A percentile compares a stretch with the other conserved stretches of the same genome.
These are phyloP conservation scores for Piedraia hortae DNA, from an alignment of 2,329 filamentous ascomycete genomes.

Conservation along the genomic window DNA sequence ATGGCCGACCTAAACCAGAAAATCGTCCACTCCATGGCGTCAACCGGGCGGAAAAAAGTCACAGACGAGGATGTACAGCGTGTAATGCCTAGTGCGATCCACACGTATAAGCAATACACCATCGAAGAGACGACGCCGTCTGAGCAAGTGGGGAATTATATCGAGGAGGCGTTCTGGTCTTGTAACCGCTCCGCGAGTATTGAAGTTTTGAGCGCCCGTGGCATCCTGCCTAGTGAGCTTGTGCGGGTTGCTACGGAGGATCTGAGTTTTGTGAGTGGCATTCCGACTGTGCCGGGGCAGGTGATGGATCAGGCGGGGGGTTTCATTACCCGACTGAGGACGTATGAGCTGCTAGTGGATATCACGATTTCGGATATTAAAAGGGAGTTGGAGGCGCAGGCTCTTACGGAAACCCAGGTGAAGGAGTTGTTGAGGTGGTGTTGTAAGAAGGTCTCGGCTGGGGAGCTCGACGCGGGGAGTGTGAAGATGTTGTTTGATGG, in stretches of 20 bases:
- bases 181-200: slow-evolving; percentile 59
- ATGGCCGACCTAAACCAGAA: slow-evolving; percentile 44
- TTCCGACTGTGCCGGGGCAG: slow-evolving; percentile 58
- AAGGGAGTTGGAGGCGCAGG: slow-evolving; percentile 53
- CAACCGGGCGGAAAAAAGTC: slow-evolving; percentile 17
- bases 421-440: slow-evolving; percentile 67
- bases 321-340: slow-evolving; percentile 55
- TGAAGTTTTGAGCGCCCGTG: slow-evolving; percentile 66
- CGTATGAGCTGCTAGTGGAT: slow-evolving; percentile 64
- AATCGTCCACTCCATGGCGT: slow-evolving; percentile 15
- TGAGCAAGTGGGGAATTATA: slow-evolving; percentile 51
- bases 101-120: slow-evolving; percentile 65
- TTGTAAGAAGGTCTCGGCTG: slow-evolving; percentile 39
- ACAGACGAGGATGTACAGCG: slow-evolving; percentile 34
- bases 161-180: slow-evolving; percentile 92
- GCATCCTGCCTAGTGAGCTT: slow-evolving; percentile 57
- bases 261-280: slow-evolving; percentile 57
- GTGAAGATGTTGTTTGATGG: slow-evolving; percentile 49
- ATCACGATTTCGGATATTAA: slow-evolving; percentile 73
- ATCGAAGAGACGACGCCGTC: slow-evolving; percentile 80
- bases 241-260: slow-evolving; percentile 51
- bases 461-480: slow-evolving; percentile 41
- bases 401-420: slow-evolving; percentile 52
- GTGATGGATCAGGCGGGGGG: slow-evolving; percentile 37
- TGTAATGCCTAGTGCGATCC: slow-evolving; percentile 51